These are phyloP conservation scores for Crithidia thermophila DNA, from an alignment of 208 protist species.

Conservation along the genomic window DNA sequence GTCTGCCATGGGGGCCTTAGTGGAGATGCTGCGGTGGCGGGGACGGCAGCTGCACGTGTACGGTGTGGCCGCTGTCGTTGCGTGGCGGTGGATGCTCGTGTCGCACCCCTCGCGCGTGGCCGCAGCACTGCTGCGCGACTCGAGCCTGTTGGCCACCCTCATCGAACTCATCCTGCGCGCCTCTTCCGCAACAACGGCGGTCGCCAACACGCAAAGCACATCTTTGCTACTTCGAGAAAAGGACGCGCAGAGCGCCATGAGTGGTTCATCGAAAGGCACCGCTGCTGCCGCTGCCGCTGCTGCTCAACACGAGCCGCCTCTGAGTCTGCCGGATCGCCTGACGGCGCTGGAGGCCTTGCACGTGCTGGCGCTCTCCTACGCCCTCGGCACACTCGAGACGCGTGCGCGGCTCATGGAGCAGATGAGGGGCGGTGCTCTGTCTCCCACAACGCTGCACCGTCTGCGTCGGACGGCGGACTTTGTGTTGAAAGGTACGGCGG, in stretches of 20 bases:
- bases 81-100: slow-evolving; percentile 63
- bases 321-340: slow-evolving; percentile 16
- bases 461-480: slow-evolving; percentile 16
- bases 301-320: not conserved
- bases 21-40: slow-evolving; percentile 33
- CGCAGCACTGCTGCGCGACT: slow-evolving; percentile 20
- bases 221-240: too few species aligned
- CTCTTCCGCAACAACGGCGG: too few species aligned
- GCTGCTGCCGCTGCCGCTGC: not conserved
- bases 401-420: slow-evolving; percentile 30
- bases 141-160: slow-evolving; percentile 28
- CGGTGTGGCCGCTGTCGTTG: slow-evolving; percentile 40
- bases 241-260: too few species aligned
- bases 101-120: slow-evolving; percentile 28
- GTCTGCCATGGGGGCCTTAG: slow-evolving; percentile 13
- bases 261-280: too few species aligned
- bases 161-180: slow-evolving; percentile 37
- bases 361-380: slow-evolving; percentile 20
- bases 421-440: slow-evolving; percentile 28
- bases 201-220: too few species aligned
- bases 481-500: slow-evolving; percentile 20
- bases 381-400: slow-evolving; percentile 38
- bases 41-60: slow-evolving; percentile 31
- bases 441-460: slow-evolving; percentile 29
- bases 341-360: slow-evolving; percentile 26